These are phyloP conservation scores for Candida pseudoviswanathii DNA, from an alignment of 1,139 yeast genomes.

Conservation along the genomic window DNA sequence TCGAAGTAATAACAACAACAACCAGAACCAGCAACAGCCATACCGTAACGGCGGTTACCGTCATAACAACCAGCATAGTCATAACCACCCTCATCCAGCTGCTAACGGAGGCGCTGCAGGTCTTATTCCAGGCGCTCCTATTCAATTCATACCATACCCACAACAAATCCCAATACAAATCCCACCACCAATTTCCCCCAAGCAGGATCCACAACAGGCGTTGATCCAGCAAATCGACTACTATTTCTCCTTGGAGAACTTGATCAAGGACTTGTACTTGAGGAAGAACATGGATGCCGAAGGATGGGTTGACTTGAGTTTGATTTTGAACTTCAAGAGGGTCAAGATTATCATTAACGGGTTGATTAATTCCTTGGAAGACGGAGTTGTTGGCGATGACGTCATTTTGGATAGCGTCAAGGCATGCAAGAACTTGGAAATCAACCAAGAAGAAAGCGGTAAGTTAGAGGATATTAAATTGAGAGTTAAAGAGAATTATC, in stretches of 20 bases:
- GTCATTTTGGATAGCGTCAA: slow-evolving; percentile 37
- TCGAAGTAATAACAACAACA: slow-evolving; percentile 12
- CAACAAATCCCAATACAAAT: slow-evolving; percentile 32
- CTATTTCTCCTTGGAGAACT: slow-evolving; percentile 85
- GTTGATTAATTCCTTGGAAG: slow-evolving; percentile 36
- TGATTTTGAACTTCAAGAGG: slow-evolving; percentile 73
- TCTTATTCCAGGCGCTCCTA: slow-evolving; percentile 8
- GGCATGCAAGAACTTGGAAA: slow-evolving; percentile 42
- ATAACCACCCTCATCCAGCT: slow-evolving; percentile 1
- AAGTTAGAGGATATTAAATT: slow-evolving; percentile 36
- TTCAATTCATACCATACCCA: slow-evolving; percentile 11
- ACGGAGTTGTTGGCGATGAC: slow-evolving; percentile 18
- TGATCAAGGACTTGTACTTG: slow-evolving; percentile 76
- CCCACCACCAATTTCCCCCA: slow-evolving; percentile 53
- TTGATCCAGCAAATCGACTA: slow-evolving; percentile 76
- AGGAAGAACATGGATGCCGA: slow-evolving; percentile 75
- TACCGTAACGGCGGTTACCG: slow-evolving; percentile 14
- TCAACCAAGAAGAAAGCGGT: slow-evolving; percentile 32
- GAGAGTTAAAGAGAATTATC: slow-evolving; percentile 44
- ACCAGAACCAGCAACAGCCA: slow-evolving; percentile 1
- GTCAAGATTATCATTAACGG: slow-evolving; percentile 57
- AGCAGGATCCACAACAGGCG: slow-evolving; percentile 50
- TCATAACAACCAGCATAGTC: slow-evolving; percentile 7
- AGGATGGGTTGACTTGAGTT: slow-evolving; percentile 69
- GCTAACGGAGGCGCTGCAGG: neutral